Conservation (phyloP, 2,329 filamentous ascomycete genomes). For the Exophiala dermatitidis region DNA sequence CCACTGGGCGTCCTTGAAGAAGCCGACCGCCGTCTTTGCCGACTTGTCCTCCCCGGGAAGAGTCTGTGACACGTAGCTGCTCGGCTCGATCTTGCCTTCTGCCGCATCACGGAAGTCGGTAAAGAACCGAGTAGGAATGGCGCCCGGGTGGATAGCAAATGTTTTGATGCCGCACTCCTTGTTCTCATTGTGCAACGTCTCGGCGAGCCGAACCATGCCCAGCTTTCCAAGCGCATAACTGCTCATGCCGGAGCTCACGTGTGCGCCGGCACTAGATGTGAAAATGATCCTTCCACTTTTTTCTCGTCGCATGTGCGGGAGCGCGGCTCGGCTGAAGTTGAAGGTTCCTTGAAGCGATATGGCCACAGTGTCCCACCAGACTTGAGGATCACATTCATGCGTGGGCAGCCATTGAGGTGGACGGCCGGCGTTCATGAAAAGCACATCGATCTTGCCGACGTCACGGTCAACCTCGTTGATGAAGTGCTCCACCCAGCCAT, state of each 20-base stretch:
- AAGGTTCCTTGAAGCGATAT: constrained; percentile 21
- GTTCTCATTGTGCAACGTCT: constrained; percentile 23
- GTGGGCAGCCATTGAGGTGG: constrained; percentile 23
- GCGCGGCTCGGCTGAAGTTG: constrained; percentile 20
- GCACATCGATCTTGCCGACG: constrained; percentile 41
- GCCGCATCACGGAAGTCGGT: constrained; percentile 22
- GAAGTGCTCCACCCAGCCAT: constrained; percentile 32
- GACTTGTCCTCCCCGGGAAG: constrained; percentile 16
- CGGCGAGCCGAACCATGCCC: constrained; percentile 19
- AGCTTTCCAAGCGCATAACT: constrained; percentile 23
- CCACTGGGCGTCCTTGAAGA: constrained; percentile 15
- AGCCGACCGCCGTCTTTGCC: constrained; percentile 16
- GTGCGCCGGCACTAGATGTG: constrained; percentile 21
- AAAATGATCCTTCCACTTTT: constrained; percentile 20
- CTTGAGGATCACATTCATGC: constrained; percentile 16
- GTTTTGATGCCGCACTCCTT: constrained; percentile 19
- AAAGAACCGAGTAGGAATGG: constrained; percentile 22
- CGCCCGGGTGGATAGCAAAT: constrained; percentile 23
- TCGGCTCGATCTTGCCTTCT: constrained; percentile 14
- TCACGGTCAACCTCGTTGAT: constrained; percentile 34
- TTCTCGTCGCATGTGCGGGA: constrained; percentile 21
- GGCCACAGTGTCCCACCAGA: constrained; percentile 23
- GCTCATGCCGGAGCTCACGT: constrained; percentile 18
- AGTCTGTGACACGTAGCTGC: constrained; percentile 17
- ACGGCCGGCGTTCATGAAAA: constrained; percentile 39